Base-by-base conservation (phyloP, 108 stramenopile genomes). In the Nitzschia inconspicua region DNA sequence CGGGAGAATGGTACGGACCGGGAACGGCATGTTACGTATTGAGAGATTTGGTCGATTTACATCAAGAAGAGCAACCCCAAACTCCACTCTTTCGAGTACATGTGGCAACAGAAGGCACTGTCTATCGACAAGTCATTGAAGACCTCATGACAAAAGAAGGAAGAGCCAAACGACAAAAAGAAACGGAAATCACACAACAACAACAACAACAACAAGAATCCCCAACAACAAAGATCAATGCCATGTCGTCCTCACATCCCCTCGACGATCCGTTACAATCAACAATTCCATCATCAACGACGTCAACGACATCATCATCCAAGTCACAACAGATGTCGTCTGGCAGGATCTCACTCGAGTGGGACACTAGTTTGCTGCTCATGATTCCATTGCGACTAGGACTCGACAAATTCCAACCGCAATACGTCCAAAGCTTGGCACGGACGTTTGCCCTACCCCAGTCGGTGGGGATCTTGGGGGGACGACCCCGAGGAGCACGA, bases 1-100 rank as follows among this genome's bases (percentile, higher is more conserved):
- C 90, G 9, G 94, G 94, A 36, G 94, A 95, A 60, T 95, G 94
- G 94, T 92, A 86, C 42, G 94, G 94, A 7, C 94, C 94, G 23
- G 81, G 78, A 2, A 89, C 86, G 4, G 94, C 82, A 3, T 86
- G 88, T 48, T 77, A 80, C 55, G 94, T 95, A 3, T 59, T 95
- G 46, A 57, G 79, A 42, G 94, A 90, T 43, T 63, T 91, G 42
- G 83, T 83, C 2, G 72, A 73, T 18, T 57, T 80, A 42, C 84
- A 85, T 47, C 57, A 79, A 66, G 18, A 53, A 22, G 7, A 22
- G 26, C 51, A 60, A 34, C 40, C 29, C n/a, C 35, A 35, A 43
- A 37, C 31, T n/a, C 47, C 50, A 40, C 9, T 56, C 13, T 82
- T 88, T 72, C 72, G 88, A 29, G 80, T 90, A 9, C 75, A 93